A percentile compares a stretch with the other conserved stretches of the same genome.
Evolutionary conservation across 2,329 filamentous ascomycete genomes (phyloP).

Genomic region (Venturia pyrina): DNA sequence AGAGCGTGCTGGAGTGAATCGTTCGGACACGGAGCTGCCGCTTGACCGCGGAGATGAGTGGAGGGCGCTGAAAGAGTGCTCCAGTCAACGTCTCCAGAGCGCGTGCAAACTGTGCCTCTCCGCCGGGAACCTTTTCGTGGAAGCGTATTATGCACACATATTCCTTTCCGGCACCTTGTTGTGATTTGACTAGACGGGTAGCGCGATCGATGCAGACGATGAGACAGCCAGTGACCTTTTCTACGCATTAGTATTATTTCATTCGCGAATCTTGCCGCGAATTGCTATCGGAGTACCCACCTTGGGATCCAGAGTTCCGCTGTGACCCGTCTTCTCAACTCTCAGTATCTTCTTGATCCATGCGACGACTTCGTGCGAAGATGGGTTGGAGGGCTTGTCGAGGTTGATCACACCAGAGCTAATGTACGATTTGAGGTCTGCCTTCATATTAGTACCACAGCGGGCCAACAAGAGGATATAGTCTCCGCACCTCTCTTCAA

Average conservation of each 20-base stretch:
- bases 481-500: slow-evolving; percentile 51
- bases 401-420: slow-evolving; percentile 97
- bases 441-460: background rate
- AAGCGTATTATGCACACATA: slow-evolving; percentile 93
- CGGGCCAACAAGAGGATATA: background rate
- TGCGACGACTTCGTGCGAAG: slow-evolving; percentile 95
- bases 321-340: slow-evolving; percentile 95
- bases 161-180: slow-evolving; percentile 98
- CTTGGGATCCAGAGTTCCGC: slow-evolving; percentile 94
- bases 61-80: slow-evolving; percentile 92
- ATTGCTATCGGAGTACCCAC: background rate
- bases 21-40: slow-evolving; percentile 96
- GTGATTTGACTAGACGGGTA: slow-evolving; percentile 94
- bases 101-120: slow-evolving; percentile 83
- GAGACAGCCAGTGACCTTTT: slow-evolving; percentile 73
- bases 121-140: slow-evolving; percentile 89
- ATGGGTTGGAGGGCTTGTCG: slow-evolving; percentile 94
- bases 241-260: background rate
- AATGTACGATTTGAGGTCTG: slow-evolving; percentile 89
- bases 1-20: slow-evolving; percentile 91
- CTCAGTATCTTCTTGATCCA: slow-evolving; percentile 98
- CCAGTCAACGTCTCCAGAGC: slow-evolving; percentile 94
- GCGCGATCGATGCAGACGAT: slow-evolving; percentile 95
- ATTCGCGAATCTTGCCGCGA: background rate
- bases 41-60: slow-evolving; percentile 97